Conservation (phyloP, 495 filamentous ascomycete genomes). For the Penicillium salamii region DNA sequence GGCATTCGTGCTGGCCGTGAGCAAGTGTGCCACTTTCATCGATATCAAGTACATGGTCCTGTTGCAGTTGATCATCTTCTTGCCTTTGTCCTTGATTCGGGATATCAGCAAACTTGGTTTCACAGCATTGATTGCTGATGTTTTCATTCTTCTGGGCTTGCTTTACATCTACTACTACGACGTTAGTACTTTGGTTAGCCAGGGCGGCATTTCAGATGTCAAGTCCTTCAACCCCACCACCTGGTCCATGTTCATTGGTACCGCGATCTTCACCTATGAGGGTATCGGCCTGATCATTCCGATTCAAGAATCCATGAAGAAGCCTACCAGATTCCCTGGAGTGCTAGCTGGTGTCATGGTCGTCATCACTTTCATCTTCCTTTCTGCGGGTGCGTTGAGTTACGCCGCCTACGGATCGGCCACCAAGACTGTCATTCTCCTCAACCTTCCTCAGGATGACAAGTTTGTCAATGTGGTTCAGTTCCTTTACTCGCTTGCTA, state of each 20-base stretch:
- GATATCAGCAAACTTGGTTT: slow-evolving; percentile 94
- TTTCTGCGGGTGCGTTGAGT: slow-evolving; percentile 85
- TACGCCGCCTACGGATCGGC: slow-evolving; percentile 94
- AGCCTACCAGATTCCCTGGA: slow-evolving; percentile 80
- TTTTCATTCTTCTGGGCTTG: slow-evolving; percentile 88
- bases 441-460: slow-evolving; percentile 94
- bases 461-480: slow-evolving; percentile 95
- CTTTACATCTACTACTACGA: slow-evolving; percentile 97
- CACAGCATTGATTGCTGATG: slow-evolving; percentile 87
- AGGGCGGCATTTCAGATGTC: slow-evolving; percentile 81
- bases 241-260: slow-evolving; percentile 98
- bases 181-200: slow-evolving; percentile 71
- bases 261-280: slow-evolving; percentile 98
- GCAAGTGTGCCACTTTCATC: slow-evolving; percentile 75
- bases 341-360: slow-evolving; percentile 90
- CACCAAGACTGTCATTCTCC: slow-evolving; percentile 92
- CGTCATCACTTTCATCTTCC: slow-evolving; percentile 86
- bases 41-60: slow-evolving; percentile 86
- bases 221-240: slow-evolving; percentile 77
- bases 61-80: slow-evolving; percentile 88
- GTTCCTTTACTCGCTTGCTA: slow-evolving; percentile 91
- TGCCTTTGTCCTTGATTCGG: slow-evolving; percentile 87
- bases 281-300: slow-evolving; percentile 98
- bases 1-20: slow-evolving; percentile 83
- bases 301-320: slow-evolving; percentile 94